A percentile compares a stretch with the other conserved stretches of the same genome.
phyloP scores from a whole-genome alignment of 306 rosid genomes.

The Prunus fruticosa region DNA sequence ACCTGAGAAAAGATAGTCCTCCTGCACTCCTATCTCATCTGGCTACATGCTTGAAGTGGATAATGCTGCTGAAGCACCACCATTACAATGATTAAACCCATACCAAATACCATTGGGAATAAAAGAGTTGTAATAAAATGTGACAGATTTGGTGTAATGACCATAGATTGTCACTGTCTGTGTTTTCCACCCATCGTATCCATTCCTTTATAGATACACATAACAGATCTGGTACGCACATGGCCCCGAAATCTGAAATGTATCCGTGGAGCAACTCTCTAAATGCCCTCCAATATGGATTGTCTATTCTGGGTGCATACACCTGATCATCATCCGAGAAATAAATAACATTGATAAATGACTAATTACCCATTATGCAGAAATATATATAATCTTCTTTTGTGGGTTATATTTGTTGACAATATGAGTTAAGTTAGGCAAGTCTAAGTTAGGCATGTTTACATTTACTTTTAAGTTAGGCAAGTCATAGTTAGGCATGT shows the following conservation, averaged over 20 bases:
- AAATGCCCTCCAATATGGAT: constrained; percentile 61
- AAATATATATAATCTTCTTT: neutral
- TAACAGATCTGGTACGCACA: constrained; percentile 65
- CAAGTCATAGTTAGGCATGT: too few relatives aligned
- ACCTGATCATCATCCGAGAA: constrained; percentile 42
- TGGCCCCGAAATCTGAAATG: constrained; percentile 63
- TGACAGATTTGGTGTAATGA: constrained; percentile 29
- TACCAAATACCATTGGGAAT: constrained; percentile 67
- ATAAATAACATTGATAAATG: neutral
- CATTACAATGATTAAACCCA: constrained; percentile 60
- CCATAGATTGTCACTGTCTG: constrained; percentile 58
- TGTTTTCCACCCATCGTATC: constrained; percentile 84
- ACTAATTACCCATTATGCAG: neutral
- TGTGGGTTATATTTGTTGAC: neutral
- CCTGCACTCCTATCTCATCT: neutral
- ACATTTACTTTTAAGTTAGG: too few relatives aligned
- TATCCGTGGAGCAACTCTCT: constrained; percentile 81
- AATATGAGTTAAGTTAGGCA: too few relatives aligned
- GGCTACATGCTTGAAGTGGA: constrained; percentile 26
- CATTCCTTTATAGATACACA: constrained; percentile 62
- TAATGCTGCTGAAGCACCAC: constrained; percentile 18
- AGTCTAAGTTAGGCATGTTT: too few relatives aligned
- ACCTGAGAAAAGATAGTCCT: neutral
- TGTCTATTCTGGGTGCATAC: constrained; percentile 62
- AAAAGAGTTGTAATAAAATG: constrained; percentile 49